These are phyloP conservation scores for Acrocalymma vagum DNA, from an alignment of 2,329 filamentous ascomycete genomes.

Conservation along the genomic window DNA sequence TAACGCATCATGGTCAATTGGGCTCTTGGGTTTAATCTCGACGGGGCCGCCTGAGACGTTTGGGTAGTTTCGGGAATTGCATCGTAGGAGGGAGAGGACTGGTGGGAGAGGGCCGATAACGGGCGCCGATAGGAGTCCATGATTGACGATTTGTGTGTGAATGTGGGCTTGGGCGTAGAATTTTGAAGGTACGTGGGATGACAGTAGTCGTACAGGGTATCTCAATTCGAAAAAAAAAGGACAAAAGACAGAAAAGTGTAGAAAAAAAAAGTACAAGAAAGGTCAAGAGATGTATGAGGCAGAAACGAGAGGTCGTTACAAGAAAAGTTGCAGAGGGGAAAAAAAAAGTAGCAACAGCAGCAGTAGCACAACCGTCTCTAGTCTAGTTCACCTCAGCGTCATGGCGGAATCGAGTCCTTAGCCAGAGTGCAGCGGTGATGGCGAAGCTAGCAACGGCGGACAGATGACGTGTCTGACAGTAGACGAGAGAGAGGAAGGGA, in stretches of 20 bases:
- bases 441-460: slow-evolving; percentile 27
- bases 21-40: slow-evolving; percentile 47
- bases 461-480: slow-evolving; percentile 36
- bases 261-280: slow-evolving; percentile 8
- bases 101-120: slow-evolving; percentile 26
- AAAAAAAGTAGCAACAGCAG: slow-evolving; percentile 15
- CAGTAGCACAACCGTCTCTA: slow-evolving; percentile 11
- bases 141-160: slow-evolving; percentile 21
- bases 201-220: slow-evolving; percentile 44
- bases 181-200: too few relatives aligned
- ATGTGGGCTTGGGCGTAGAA: slow-evolving; percentile 13
- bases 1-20: slow-evolving; percentile 54
- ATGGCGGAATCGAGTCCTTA: slow-evolving; percentile 35
- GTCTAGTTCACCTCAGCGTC: slow-evolving; percentile 32
- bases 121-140: slow-evolving; percentile 40
- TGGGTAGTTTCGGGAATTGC: slow-evolving; percentile 22
- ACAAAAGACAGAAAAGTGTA: slow-evolving; percentile 15
- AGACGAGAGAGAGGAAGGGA: slow-evolving; percentile 22
- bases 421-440: too few relatives aligned
- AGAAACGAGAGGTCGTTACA: too few relatives aligned
- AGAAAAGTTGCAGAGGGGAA: slow-evolving; percentile 7
- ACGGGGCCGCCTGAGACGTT: slow-evolving; percentile 31
- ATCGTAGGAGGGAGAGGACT: slow-evolving; percentile 18
- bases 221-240: slow-evolving; percentile 25
- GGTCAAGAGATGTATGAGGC: neutral